Percentiles rank a stretch among this genome's conserved stretches.
Evolutionary conservation across 345 rosid genomes (phyloP).

Genomic region (Melaleuca quinquenervia): DNA sequence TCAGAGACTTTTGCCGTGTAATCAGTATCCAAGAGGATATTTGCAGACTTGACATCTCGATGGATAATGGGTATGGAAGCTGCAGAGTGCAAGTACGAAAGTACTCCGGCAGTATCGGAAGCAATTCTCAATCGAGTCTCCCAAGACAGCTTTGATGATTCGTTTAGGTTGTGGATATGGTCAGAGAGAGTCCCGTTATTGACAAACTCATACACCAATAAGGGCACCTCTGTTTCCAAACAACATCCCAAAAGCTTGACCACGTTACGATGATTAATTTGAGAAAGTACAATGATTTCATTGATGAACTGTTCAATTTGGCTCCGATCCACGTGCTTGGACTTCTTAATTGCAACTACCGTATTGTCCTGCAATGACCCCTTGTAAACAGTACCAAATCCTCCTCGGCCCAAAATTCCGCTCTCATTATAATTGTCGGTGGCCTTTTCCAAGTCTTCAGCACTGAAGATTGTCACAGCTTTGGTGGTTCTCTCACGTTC

Average conservation of each 20-base stretch:
- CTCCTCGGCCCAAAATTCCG: conserved; percentile 27
- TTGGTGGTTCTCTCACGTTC: not conserved
- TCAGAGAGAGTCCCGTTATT: conserved; percentile 27
- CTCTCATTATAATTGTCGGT: conserved; percentile 20
- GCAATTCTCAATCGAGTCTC: conserved; percentile 20
- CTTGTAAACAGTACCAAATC: conserved; percentile 33
- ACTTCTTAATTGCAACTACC: conserved; percentile 33
- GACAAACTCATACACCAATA: conserved; percentile 30
- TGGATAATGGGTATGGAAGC: conserved; percentile 24
- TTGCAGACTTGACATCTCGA: conserved; percentile 28
- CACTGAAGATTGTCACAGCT: conserved; percentile 9
- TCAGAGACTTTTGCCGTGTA: conserved; percentile 31
- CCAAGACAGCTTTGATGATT: conserved; percentile 16
- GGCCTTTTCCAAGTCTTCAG: conserved; percentile 23
- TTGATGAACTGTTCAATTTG: conserved; percentile 39
- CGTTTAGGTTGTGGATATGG: conserved; percentile 15
- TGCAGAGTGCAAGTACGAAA: conserved; percentile 22
- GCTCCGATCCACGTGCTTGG: conserved; percentile 18
- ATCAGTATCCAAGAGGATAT: conserved; percentile 30
- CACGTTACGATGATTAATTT: conserved; percentile 34
- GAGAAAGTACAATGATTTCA: conserved; percentile 29
- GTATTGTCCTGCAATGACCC: conserved; percentile 18
- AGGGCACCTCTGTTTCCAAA: conserved; percentile 31
- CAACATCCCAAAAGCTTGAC: conserved; percentile 41
- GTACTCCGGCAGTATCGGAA: conserved; percentile 17